phyloP scores from a whole-genome alignment of 345 rosid species.

The Dipteronia sinensis region DNA sequence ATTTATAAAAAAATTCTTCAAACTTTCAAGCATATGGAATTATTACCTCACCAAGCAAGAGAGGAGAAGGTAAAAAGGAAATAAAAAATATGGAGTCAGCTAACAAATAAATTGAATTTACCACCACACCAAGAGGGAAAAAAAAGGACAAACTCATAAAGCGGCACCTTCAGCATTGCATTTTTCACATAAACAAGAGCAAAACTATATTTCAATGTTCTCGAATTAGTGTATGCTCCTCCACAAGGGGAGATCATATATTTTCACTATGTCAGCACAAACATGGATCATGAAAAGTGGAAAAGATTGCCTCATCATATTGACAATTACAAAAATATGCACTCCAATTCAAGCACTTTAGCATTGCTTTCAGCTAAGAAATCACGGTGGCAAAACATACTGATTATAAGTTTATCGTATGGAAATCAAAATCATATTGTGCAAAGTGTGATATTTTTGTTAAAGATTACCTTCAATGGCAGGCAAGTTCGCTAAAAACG shows the following conservation, averaged over 20 bases:
- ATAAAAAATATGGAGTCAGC: background rate
- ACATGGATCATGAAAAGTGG: background rate
- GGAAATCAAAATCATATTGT: background rate
- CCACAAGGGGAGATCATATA: background rate
- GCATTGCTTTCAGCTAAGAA: background rate
- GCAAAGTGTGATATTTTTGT: constrained; percentile 12
- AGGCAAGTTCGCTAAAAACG: constrained; percentile 81
- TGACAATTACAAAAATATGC: background rate
- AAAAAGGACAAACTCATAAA: background rate
- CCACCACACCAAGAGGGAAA: background rate
- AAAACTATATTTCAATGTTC: background rate
- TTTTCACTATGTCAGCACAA: background rate
- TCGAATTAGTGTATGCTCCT: background rate
- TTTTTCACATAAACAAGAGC: background rate
- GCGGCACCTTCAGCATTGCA: background rate
- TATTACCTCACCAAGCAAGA: background rate
- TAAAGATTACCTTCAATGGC: constrained; percentile 58
- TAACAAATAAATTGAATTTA: background rate
- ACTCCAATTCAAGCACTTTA: background rate
- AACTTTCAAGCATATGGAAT: background rate
- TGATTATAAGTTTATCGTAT: background rate
- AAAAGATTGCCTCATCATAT: background rate
- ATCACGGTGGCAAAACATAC: background rate
- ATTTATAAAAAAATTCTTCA: background rate
- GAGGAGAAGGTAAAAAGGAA: background rate